phyloP scores from a whole-genome alignment of 2,329 filamentous ascomycete genomes.

The Botrytis elliptica region DNA sequence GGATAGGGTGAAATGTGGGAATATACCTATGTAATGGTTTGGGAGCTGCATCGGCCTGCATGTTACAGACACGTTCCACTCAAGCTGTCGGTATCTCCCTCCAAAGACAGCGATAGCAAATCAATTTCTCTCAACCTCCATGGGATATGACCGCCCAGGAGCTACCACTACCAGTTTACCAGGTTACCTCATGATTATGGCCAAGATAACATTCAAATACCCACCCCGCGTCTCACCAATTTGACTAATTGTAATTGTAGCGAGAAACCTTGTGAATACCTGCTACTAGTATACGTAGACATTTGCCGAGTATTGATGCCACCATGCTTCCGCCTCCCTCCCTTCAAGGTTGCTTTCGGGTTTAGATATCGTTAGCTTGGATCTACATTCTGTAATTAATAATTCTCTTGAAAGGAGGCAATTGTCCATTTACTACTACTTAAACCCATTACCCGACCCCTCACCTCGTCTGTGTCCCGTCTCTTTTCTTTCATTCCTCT shows the following conservation, averaged over 20 bases:
- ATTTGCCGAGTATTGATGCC: not conserved
- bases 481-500: not conserved
- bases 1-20: not conserved
- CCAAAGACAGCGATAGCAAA: not conserved
- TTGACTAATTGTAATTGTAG: not conserved
- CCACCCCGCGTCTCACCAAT: slow-evolving; percentile 1
- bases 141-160: not conserved
- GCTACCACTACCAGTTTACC: not conserved
- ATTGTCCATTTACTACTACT: not conserved
- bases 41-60: not conserved
- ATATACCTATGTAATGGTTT: not conserved
- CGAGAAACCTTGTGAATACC: not conserved
- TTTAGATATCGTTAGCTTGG: not conserved
- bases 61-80: not conserved
- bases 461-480: not conserved
- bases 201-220: not conserved
- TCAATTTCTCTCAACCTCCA: not conserved
- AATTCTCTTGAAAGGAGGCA: not conserved
- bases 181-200: not conserved
- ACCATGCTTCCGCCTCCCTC: not conserved
- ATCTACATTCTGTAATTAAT: not conserved
- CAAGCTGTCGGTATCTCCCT: not conserved
- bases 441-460: slow-evolving; percentile 15
- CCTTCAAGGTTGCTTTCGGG: not conserved
- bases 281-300: not conserved